phyloP scores from a whole-genome alignment of 2,329 filamentous ascomycete genomes.

The Aspergillus tubingensis region DNA sequence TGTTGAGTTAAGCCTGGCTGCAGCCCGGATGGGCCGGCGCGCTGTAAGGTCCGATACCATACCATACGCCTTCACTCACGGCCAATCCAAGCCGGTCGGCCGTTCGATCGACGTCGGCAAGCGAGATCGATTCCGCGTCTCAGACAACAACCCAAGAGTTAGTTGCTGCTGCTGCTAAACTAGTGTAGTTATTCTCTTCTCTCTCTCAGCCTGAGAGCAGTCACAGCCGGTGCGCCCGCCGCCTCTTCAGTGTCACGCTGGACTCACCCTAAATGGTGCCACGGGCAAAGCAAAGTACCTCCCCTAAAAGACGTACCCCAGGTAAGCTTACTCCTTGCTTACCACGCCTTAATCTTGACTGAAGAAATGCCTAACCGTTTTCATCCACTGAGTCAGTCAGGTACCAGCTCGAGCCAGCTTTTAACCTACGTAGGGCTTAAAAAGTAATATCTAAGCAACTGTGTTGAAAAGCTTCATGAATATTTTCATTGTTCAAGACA shows the following conservation, averaged over 20 bases:
- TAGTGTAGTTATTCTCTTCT: too few relatives aligned
- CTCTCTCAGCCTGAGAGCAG: neutral
- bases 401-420: neutral
- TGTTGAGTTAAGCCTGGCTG: neutral
- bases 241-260: neutral
- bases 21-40: constrained; percentile 1
- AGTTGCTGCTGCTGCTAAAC: too few relatives aligned
- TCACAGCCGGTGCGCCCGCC: neutral
- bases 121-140: constrained; percentile 4
- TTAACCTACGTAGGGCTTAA: neutral
- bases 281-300: neutral
- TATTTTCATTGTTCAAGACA: too few relatives aligned
- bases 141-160: neutral
- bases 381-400: constrained; percentile 4
- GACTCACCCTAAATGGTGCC: neutral
- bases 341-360: constrained; percentile 2
- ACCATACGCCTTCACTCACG: neutral
- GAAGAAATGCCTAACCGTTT: constrained; percentile 7
- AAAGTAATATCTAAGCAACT: too few relatives aligned
- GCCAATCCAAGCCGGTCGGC: constrained; percentile 10
- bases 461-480: neutral
- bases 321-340: constrained; percentile 6
- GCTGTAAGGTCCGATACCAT: constrained; percentile 5
- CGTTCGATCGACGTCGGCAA: constrained; percentile 24
- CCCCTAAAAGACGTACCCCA: neutral